A percentile compares a stretch with the other conserved stretches of the same genome.
phyloP scores from a whole-genome alignment of 305 asterid genomes.

The Plantago lanceolata region DNA sequence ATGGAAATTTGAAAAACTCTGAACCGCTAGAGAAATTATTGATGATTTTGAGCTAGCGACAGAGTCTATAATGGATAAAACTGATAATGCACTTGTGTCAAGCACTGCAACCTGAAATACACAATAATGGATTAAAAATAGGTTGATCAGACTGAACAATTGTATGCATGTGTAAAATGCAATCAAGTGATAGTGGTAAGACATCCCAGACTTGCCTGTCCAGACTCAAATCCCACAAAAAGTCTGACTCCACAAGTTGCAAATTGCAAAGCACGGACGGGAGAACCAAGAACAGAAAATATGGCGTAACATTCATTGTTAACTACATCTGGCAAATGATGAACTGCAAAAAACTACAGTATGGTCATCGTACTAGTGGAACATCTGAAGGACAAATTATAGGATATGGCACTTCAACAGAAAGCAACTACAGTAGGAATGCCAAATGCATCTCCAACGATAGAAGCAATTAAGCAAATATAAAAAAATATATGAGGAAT shows the following conservation, averaged over 20 bases:
- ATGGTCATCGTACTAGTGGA: conserved; percentile 25
- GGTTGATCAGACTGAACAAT: conserved; percentile 1
- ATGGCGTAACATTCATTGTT: conserved; percentile 45
- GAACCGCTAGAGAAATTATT: conserved; percentile 52
- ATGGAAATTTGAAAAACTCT: conserved; percentile 31
- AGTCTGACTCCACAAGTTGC: conserved; percentile 59
- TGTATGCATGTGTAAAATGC: background rate
- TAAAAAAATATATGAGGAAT: background rate
- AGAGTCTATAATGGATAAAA: conserved; percentile 60
- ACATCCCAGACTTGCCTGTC: conserved; percentile 47
- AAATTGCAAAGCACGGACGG: conserved; percentile 61
- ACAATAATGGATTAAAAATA: conserved; percentile 24
- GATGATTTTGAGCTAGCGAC: conserved; percentile 51
- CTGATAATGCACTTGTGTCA: conserved; percentile 61
- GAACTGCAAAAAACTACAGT: conserved; percentile 51
- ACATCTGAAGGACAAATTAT: too few species aligned
- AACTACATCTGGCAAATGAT: conserved; percentile 37
- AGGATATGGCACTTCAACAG: too few species aligned
- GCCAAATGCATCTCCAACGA: conserved; percentile 12
- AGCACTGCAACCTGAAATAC: conserved; percentile 74
- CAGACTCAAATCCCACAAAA: conserved; percentile 69
- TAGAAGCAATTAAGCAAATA: background rate
- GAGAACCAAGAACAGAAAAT: conserved; percentile 55
- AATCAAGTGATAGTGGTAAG: conserved; percentile 7
- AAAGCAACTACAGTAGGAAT: conserved; percentile 7